phyloP scores from a whole-genome alignment of 2,329 filamentous ascomycete species.

The Paracamarosporium sp. region DNA sequence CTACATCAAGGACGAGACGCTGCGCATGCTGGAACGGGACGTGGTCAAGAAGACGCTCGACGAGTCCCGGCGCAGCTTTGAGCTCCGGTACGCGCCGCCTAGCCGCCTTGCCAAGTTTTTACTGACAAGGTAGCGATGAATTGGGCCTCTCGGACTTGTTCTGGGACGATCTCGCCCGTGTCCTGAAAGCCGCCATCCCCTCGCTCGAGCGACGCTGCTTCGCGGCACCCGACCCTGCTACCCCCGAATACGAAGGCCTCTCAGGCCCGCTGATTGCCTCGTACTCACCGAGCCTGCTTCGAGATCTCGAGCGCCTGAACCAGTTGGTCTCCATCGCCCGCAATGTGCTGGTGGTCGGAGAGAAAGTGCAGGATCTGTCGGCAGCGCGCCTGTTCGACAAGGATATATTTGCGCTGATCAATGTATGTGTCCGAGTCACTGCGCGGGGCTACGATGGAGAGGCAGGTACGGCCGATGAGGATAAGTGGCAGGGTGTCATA shows the following conservation, averaged over 20 bases:
- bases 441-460: constrained; percentile 70
- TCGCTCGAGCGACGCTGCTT: constrained; percentile 69
- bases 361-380: constrained; percentile 68
- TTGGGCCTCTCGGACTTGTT: constrained; percentile 63
- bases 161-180: constrained; percentile 65
- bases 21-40: constrained; percentile 62
- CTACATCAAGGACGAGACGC: constrained; percentile 65
- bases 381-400: constrained; percentile 66
- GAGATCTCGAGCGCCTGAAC: constrained; percentile 69
- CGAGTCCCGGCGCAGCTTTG: constrained; percentile 62
- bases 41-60: constrained; percentile 67
- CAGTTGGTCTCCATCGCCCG: constrained; percentile 67
- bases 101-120: not conserved
- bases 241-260: constrained; percentile 63
- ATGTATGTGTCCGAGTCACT: constrained; percentile 69
- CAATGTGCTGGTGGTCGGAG: constrained; percentile 67
- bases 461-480: constrained; percentile 66
- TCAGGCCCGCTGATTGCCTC: constrained; percentile 67
- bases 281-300: constrained; percentile 64
- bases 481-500: constrained; percentile 70
- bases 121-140: constrained; percentile 53
- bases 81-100: constrained; percentile 54
- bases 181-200: constrained; percentile 66
- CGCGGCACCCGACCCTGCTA: constrained; percentile 63
- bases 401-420: constrained; percentile 66